Conservation (phyloP, 164 flowering plant genomes). For the Malania oleifera region DNA sequence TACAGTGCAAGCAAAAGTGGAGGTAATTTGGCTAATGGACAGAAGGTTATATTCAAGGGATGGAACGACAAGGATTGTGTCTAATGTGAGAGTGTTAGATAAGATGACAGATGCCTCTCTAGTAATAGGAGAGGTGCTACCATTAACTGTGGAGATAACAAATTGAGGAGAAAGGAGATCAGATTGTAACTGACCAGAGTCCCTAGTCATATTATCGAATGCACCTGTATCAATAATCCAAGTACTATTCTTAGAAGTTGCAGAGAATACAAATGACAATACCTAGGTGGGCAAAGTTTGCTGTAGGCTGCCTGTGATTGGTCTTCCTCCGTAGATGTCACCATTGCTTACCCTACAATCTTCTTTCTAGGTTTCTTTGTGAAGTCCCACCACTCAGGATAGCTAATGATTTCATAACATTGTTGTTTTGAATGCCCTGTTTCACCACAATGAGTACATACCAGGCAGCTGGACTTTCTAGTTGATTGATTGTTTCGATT, state of each 20-base stretch:
- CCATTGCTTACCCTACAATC: neutral
- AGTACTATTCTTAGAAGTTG: too few relatives aligned
- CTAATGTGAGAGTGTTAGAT: too few relatives aligned
- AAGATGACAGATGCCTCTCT: neutral
- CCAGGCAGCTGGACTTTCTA: too few relatives aligned
- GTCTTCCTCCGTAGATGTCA: neutral
- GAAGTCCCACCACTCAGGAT: too few relatives aligned
- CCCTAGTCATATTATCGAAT: neutral
- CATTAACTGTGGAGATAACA: too few relatives aligned
- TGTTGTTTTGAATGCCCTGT: neutral
- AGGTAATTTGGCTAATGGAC: neutral
- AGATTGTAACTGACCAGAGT: neutral
- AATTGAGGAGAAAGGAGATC: neutral
- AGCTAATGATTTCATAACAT: neutral
- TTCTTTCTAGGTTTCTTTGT: too few relatives aligned
- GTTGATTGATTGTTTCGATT: too few relatives aligned
- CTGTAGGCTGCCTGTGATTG: neutral
- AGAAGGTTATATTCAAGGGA: neutral
- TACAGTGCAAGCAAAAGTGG: neutral
- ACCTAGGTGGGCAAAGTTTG: neutral
- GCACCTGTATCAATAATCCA: neutral
- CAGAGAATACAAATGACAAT: neutral
- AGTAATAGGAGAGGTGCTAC: too few relatives aligned
- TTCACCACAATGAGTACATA: neutral
- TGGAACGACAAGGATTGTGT: neutral